phyloP scores from a whole-genome alignment of 2,329 filamentous ascomycete species.

The Fusarium pininemorale region DNA sequence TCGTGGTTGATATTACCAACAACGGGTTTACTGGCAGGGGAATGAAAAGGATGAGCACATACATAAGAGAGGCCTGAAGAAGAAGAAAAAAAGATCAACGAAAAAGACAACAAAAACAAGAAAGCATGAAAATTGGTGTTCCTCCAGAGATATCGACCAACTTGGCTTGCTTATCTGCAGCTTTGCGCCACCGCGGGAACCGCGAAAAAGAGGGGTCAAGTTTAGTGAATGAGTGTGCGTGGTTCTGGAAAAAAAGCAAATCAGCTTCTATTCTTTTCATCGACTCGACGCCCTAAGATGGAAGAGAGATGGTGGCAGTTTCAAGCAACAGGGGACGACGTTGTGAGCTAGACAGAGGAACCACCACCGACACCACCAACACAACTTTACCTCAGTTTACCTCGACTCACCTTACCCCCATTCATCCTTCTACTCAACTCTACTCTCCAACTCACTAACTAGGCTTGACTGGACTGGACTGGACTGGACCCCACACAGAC shows the following conservation, averaged over 20 bases:
- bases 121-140: not conserved
- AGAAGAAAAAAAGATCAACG: not conserved
- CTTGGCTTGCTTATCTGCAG: not conserved
- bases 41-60: not conserved
- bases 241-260: constrained; percentile 13
- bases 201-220: constrained; percentile 6
- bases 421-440: not conserved
- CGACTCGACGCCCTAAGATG: not conserved
- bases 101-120: not conserved
- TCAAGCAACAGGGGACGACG: constrained; percentile 3
- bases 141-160: not conserved
- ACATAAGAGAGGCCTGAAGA: not conserved
- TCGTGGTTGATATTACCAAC: not conserved
- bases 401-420: not conserved
- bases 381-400: not conserved
- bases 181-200: not conserved
- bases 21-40: not conserved
- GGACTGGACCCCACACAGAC: constrained; percentile 2
- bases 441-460: not conserved
- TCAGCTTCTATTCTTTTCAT: not conserved
- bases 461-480: not conserved
- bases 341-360: not conserved
- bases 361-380: not conserved
- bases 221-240: not conserved
- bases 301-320: constrained; percentile 14